Evolutionary conservation across 2,329 filamentous ascomycete genomes (phyloP).

Genomic region (Aspergillus glaucus): DNA sequence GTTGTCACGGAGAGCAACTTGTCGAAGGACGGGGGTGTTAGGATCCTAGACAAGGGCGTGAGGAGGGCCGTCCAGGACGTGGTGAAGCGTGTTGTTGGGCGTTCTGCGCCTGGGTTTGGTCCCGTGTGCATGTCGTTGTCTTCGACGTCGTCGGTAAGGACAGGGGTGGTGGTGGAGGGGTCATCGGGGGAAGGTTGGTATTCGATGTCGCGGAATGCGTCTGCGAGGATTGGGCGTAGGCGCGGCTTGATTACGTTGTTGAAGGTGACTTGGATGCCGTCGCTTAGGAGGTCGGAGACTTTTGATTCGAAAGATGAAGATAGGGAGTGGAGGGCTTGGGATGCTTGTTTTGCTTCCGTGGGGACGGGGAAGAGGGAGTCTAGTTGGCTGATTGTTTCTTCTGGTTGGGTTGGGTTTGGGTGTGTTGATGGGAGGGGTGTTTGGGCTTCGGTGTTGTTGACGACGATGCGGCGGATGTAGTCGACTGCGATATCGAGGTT

Average conservation of each 20-base stretch:
- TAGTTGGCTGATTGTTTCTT: slow-evolving; percentile 34
- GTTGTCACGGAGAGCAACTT: slow-evolving; percentile 69
- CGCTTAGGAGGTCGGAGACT: slow-evolving; percentile 71
- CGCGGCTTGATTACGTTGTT: slow-evolving; percentile 80
- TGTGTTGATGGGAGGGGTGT: slow-evolving; percentile 7
- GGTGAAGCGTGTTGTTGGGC: slow-evolving; percentile 69
- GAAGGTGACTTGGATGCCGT: slow-evolving; percentile 80
- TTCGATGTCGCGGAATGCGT: slow-evolving; percentile 87
- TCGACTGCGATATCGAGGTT: slow-evolving; percentile 89
- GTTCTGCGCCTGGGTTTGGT: slow-evolving; percentile 32
- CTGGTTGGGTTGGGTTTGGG: slow-evolving; percentile 11
- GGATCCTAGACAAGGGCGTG: slow-evolving; percentile 73
- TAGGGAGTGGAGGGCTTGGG: slow-evolving; percentile 61
- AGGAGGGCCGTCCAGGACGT: slow-evolving; percentile 80
- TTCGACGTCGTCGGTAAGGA: slow-evolving; percentile 41
- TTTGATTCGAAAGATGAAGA: slow-evolving; percentile 69
- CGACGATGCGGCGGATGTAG: slow-evolving; percentile 82
- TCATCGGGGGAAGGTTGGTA: slow-evolving; percentile 64
- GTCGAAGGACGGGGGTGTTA: slow-evolving; percentile 71
- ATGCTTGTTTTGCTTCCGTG: slow-evolving; percentile 65
- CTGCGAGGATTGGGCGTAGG: slow-evolving; percentile 73
- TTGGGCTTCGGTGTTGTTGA: slow-evolving; percentile 51
- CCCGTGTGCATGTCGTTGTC: slow-evolving; percentile 24
- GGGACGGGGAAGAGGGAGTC: slow-evolving; percentile 71
- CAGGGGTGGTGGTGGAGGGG: slow-evolving; percentile 21